Conservation (phyloP, 257 asterid species). For the Solanum neorickii region DNA sequence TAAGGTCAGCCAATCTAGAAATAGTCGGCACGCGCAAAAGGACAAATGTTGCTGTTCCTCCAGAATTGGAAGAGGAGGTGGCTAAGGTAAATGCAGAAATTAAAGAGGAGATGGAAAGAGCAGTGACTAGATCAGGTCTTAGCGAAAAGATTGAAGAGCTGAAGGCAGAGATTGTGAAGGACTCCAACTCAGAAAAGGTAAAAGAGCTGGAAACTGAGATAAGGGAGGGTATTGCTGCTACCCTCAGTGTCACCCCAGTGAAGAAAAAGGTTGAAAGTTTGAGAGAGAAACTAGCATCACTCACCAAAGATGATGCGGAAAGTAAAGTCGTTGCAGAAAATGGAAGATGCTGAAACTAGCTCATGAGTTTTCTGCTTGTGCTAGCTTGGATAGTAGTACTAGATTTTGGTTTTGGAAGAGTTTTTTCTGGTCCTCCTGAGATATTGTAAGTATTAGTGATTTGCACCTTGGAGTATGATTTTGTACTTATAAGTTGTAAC, state of each 20-base stretch:
- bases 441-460: neutral
- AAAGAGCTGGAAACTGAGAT: slow-evolving; percentile 31
- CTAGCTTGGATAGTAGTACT: neutral
- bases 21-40: slow-evolving; percentile 18
- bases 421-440: neutral
- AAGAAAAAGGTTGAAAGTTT: slow-evolving; percentile 31
- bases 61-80: slow-evolving; percentile 19
- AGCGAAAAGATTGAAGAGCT: slow-evolving; percentile 43
- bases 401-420: neutral
- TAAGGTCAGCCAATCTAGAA: slow-evolving; percentile 35
- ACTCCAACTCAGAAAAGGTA: slow-evolving; percentile 22
- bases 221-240: slow-evolving; percentile 24
- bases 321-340: slow-evolving; percentile 11
- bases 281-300: slow-evolving; percentile 7
- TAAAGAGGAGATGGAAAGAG: slow-evolving; percentile 37
- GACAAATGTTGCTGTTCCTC: slow-evolving; percentile 43
- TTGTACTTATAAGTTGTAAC: neutral
- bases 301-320: slow-evolving; percentile 3
- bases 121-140: slow-evolving; percentile 35
- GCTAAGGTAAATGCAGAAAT: slow-evolving; percentile 36
- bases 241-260: slow-evolving; percentile 26
- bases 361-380: neutral
- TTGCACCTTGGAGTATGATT: neutral
- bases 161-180: slow-evolving; percentile 41
- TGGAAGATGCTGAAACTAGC: slow-evolving; percentile 18